A percentile compares a stretch with the other conserved stretches of the same genome.
phyloP scores from a whole-genome alignment of 1,284 basidiomycete genomes.

The Microbotryomycetes sp. region DNA sequence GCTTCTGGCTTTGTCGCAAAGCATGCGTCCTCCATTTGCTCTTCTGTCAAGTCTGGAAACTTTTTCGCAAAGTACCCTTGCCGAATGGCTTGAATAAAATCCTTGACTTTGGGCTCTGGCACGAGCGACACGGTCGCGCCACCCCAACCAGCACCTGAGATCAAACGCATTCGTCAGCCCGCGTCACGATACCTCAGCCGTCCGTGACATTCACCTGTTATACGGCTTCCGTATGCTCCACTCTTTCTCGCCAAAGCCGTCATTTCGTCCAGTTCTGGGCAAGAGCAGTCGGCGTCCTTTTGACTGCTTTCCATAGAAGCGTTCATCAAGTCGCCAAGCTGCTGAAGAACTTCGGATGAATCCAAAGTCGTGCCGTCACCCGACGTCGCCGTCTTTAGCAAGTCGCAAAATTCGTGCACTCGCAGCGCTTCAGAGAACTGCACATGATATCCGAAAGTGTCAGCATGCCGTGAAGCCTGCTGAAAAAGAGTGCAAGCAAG shows the following conservation, averaged over 20 bases:
- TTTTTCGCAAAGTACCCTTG: conserved; percentile 50
- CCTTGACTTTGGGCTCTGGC: conserved; percentile 55
- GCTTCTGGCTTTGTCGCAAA: conserved; percentile 79
- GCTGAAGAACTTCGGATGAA: conserved; percentile 40
- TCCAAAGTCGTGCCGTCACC: conserved; percentile 5
- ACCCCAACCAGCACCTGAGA: conserved; percentile 75
- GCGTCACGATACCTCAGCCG: conserved; percentile 27
- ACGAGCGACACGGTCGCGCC: conserved; percentile 81
- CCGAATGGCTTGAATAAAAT: conserved; percentile 60
- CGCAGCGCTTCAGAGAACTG: conserved; percentile 35
- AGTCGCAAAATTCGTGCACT: conserved; percentile 33
- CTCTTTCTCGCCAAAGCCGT: conserved; percentile 52
- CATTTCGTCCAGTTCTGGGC: conserved; percentile 65
- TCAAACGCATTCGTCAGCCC: background rate
- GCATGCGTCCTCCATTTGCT: conserved; percentile 58
- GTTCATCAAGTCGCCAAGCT: conserved; percentile 68
- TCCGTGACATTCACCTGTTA: conserved; percentile 52
- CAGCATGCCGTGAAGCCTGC: background rate
- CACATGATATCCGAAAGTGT: background rate
- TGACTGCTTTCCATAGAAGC: conserved; percentile 64
- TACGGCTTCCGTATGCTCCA: conserved; percentile 67
- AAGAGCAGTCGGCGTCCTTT: conserved; percentile 66
- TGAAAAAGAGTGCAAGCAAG: background rate
- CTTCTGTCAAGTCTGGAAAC: conserved; percentile 55
- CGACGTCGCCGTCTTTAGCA: conserved; percentile 25